Evolutionary conservation across 2,329 filamentous ascomycete genomes (phyloP).

Genomic region (Pestalotiopsis sp.): DNA sequence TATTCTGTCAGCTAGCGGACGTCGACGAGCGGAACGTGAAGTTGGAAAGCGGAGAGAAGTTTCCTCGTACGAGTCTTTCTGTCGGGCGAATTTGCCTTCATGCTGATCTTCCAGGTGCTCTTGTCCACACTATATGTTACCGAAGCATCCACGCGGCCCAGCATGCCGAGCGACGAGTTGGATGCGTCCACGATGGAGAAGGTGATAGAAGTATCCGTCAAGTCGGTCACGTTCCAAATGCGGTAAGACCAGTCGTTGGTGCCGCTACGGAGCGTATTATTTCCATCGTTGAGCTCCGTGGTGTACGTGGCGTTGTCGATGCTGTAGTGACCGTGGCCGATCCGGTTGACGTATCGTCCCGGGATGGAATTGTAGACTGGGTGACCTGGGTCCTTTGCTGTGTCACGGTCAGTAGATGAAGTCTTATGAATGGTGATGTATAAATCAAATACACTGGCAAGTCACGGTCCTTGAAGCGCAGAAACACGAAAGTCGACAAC

Average conservation of each 20-base stretch:
- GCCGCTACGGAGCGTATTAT: constrained; percentile 58
- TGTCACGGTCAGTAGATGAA: constrained; percentile 1
- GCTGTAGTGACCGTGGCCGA: constrained; percentile 57
- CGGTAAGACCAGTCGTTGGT: constrained; percentile 64
- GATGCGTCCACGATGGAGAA: constrained; percentile 64
- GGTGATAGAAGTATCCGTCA: constrained; percentile 59
- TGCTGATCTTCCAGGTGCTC: constrained; percentile 59
- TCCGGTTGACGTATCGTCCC: constrained; percentile 64
- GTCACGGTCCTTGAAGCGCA: too few relatives aligned
- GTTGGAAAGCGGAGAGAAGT: constrained; percentile 4
- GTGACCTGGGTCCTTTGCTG: constrained; percentile 48
- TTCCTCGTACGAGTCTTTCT: constrained; percentile 37
- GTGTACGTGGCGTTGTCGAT: constrained; percentile 54
- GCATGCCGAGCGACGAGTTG: constrained; percentile 59
- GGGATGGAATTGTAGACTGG: constrained; percentile 63
- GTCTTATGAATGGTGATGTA: background rate
- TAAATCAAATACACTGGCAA: too few relatives aligned
- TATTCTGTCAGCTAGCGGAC: background rate
- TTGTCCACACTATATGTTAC: constrained; percentile 63
- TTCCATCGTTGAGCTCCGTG: constrained; percentile 54
- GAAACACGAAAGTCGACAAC: too few relatives aligned
- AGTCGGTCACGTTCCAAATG: constrained; percentile 59
- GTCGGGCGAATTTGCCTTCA: constrained; percentile 57
- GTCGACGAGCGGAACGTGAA: constrained; percentile 17
- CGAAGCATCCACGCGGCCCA: constrained; percentile 59